Evolutionary conservation across 2,329 filamentous ascomycete species (phyloP).

Genomic region (Fusarium sp.): DNA sequence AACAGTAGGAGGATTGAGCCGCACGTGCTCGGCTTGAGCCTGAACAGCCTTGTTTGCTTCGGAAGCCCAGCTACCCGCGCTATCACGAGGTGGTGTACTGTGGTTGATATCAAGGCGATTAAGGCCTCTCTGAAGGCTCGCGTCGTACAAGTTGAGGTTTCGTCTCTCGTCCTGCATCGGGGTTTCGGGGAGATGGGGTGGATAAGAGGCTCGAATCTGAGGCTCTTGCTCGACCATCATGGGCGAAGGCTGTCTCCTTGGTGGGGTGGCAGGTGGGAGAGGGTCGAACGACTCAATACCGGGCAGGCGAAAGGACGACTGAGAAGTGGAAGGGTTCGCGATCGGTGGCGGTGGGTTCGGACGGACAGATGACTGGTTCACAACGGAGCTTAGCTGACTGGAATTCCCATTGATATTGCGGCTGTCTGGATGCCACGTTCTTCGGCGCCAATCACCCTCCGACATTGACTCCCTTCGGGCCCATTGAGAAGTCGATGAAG

Average conservation of each 20-base stretch:
- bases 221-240: slow-evolving; percentile 75
- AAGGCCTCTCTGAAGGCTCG: slow-evolving; percentile 70
- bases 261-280: slow-evolving; percentile 69
- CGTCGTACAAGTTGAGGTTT: slow-evolving; percentile 68
- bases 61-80: slow-evolving; percentile 63
- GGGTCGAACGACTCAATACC: slow-evolving; percentile 94
- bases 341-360: slow-evolving; percentile 62
- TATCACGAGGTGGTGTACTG: slow-evolving; percentile 59
- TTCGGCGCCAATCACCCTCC: slow-evolving; percentile 81
- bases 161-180: slow-evolving; percentile 56
- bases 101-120: slow-evolving; percentile 71
- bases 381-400: slow-evolving; percentile 78
- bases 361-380: slow-evolving; percentile 70
- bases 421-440: slow-evolving; percentile 91
- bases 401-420: slow-evolving; percentile 68
- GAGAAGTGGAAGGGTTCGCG: slow-evolving; percentile 57
- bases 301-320: slow-evolving; percentile 74
- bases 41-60: slow-evolving; percentile 65
- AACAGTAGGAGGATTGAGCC: slow-evolving; percentile 57
- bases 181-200: slow-evolving; percentile 41
- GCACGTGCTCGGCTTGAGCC: slow-evolving; percentile 61
- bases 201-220: slow-evolving; percentile 45
- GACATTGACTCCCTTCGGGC: slow-evolving; percentile 71
- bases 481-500: slow-evolving; percentile 68
- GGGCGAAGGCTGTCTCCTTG: slow-evolving; percentile 72